A percentile compares a stretch with the other conserved stretches of the same genome.
These are phyloP conservation scores for Fusarium sp. DNA, from an alignment of 2,329 filamentous ascomycete species.

Conservation along the genomic window DNA sequence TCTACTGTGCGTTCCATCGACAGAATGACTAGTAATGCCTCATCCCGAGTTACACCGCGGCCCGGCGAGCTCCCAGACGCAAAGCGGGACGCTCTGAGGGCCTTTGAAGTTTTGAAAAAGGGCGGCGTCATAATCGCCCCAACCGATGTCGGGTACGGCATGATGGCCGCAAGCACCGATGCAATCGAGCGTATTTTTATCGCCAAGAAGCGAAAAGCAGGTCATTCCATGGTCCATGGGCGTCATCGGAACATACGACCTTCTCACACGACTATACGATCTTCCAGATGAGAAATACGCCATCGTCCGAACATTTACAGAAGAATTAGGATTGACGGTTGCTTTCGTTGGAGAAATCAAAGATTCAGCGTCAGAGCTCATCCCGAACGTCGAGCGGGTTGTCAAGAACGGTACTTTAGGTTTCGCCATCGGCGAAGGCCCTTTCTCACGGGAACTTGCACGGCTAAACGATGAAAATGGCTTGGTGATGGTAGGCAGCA, in stretches of 20 bases:
- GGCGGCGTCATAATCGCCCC: not conserved
- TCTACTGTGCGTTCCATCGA: not conserved
- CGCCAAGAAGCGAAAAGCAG: not conserved
- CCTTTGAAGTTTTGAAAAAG: not conserved
- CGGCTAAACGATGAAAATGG: not conserved
- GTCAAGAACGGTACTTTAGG: not conserved
- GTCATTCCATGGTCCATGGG: not conserved
- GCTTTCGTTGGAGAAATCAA: not conserved
- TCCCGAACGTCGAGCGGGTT: not conserved
- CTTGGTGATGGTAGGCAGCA: not conserved
- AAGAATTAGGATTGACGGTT: not conserved
- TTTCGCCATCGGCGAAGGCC: not conserved
- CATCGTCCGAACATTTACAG: not conserved
- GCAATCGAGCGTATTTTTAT: not conserved
- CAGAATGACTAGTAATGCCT: not conserved
- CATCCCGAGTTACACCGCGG: not conserved
- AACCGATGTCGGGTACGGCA: not conserved
- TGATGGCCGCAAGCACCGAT: not conserved
- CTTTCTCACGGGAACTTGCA: not conserved
- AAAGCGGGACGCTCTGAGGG: not conserved
- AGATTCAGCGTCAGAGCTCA: not conserved
- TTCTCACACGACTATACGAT: not conserved
- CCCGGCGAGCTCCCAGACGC: not conserved
- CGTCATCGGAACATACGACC: not conserved
- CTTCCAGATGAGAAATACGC: not conserved